These are phyloP conservation scores for Tetracladium setigerum DNA, from an alignment of 495 filamentous ascomycete genomes.

Conservation along the genomic window DNA sequence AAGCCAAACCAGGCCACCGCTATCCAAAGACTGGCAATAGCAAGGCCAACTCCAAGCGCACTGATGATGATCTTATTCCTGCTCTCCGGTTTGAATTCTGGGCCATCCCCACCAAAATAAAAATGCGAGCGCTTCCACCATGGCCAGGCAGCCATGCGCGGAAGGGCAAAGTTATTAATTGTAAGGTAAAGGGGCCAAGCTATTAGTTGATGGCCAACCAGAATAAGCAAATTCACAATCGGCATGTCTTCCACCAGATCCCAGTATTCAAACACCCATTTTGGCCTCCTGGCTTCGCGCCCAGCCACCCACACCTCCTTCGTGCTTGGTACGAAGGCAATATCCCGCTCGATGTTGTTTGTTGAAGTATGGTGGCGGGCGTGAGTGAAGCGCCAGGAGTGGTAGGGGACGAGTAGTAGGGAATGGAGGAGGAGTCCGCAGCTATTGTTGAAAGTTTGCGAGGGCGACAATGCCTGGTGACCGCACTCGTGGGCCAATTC, in stretches of 20 bases:
- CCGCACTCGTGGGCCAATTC: slow-evolving; percentile 67
- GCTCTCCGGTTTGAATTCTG: slow-evolving; percentile 54
- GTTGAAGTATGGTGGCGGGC: slow-evolving; percentile 61
- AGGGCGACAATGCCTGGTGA: slow-evolving; percentile 58
- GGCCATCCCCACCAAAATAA: slow-evolving; percentile 29
- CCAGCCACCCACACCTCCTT: slow-evolving; percentile 21
- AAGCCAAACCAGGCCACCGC: slow-evolving; percentile 32
- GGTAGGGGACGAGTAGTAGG: slow-evolving; percentile 58
- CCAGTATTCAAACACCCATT: slow-evolving; percentile 22
- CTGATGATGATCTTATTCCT: slow-evolving; percentile 44
- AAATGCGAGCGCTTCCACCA: slow-evolving; percentile 47
- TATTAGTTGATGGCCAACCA: slow-evolving; percentile 44
- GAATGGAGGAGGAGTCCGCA: slow-evolving; percentile 61
- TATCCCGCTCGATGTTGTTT: slow-evolving; percentile 49
- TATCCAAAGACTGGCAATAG: slow-evolving; percentile 32
- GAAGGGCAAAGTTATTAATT: slow-evolving; percentile 45
- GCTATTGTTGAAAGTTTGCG: slow-evolving; percentile 50
- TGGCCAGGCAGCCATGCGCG: slow-evolving; percentile 30
- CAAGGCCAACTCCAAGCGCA: slow-evolving; percentile 46
- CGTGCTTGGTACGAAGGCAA: slow-evolving; percentile 48
- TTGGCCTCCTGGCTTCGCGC: slow-evolving; percentile 23
- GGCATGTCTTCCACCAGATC: slow-evolving; percentile 49
- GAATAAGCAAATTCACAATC: slow-evolving; percentile 35
- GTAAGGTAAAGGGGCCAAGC: slow-evolving; percentile 48
- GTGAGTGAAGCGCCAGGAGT: slow-evolving; percentile 71